Evolutionary conservation across 2,329 filamentous ascomycete species (phyloP).

Genomic region (Colletotrichum gloeosporioides): DNA sequence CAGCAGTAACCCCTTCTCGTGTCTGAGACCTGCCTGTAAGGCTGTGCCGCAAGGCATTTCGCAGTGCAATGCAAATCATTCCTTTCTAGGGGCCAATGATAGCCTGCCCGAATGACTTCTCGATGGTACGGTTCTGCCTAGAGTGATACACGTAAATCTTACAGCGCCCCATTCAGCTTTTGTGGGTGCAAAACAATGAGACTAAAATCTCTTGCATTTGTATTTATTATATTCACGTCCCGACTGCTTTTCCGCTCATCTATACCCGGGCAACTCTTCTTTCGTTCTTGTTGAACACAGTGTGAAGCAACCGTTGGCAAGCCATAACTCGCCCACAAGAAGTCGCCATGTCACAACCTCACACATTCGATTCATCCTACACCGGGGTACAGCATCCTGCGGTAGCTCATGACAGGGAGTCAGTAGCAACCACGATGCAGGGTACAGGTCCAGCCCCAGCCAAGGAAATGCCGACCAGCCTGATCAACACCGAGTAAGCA

Average conservation of each 20-base stretch:
- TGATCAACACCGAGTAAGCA: background rate
- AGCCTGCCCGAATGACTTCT: background rate
- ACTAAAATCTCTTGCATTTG: background rate
- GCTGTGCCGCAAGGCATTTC: background rate
- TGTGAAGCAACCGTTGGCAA: background rate
- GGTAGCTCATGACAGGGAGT: background rate
- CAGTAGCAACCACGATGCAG: background rate
- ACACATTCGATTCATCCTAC: background rate
- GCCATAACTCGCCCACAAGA: background rate
- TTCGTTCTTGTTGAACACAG: background rate
- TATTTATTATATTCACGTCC: background rate
- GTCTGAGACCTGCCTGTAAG: background rate
- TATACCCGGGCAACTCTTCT: background rate
- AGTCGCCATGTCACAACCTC: background rate
- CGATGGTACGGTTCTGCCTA: background rate
- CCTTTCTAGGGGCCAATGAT: background rate
- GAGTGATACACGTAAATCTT: background rate
- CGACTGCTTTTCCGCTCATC: background rate
- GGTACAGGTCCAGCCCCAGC: background rate
- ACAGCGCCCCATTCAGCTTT: background rate
- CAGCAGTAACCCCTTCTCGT: background rate
- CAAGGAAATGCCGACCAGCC: background rate
- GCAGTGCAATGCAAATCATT: background rate
- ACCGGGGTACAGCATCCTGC: background rate
- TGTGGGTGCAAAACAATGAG: background rate